Conservation (phyloP, 2,329 filamentous ascomycete genomes). For the Beauveria sp. region DNA sequence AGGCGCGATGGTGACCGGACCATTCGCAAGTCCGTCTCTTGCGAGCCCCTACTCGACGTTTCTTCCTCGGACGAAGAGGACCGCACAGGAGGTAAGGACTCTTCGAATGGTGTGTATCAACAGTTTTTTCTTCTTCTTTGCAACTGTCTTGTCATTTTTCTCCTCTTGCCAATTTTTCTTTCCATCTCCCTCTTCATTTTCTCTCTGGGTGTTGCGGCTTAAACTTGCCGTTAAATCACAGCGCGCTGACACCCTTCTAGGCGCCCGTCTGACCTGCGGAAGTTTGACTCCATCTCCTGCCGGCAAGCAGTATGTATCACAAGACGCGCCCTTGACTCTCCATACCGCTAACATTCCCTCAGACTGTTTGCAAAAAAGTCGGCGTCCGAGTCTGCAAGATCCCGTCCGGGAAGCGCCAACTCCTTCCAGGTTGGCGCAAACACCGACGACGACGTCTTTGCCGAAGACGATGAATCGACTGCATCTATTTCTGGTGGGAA, state of each 20-base stretch:
- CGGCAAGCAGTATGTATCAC: conserved; percentile 5
- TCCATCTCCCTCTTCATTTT: too few relatives aligned
- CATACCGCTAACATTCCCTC: neutral
- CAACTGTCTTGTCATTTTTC: neutral
- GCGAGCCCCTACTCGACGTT: conserved; percentile 9
- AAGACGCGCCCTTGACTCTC: neutral
- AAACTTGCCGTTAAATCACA: neutral
- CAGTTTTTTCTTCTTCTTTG: neutral
- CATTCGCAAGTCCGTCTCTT: conserved; percentile 13
- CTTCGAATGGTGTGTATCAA: neutral
- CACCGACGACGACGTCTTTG: conserved; percentile 12
- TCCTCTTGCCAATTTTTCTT: neutral
- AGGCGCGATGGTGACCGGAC: conserved; percentile 6
- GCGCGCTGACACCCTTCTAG: neutral
- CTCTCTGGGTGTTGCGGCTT: neutral
- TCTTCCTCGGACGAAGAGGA: conserved; percentile 13
- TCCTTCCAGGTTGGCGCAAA: conserved; percentile 11
- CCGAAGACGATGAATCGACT: neutral
- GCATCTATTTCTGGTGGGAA: neutral
- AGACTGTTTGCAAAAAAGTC: conserved; percentile 6
- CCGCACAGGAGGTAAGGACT: conserved; percentile 11
- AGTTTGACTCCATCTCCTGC: conserved; percentile 12
- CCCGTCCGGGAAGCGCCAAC: conserved; percentile 7
- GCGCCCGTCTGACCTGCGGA: conserved; percentile 7
- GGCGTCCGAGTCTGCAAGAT: conserved; percentile 7